Evolutionary conservation across 164 flowering plant species (phyloP).

Genomic region (grape (Vitis vinifera)): ASM3070453v1 NC_081806.1:19356501-19357000

Average conservation of each 20-base stretch:
- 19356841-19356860: constrained; percentile 76
- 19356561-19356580: constrained; percentile 21
- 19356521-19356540: constrained; percentile 29
- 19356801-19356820: constrained; percentile 20
- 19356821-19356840: constrained; percentile 65
- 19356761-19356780: constrained; percentile 20
- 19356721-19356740: constrained; percentile 38
- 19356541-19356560: constrained; percentile 40
- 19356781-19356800: constrained; percentile 21
- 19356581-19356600: constrained; percentile 49
- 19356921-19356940: constrained; percentile 59
- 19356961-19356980: too few species aligned
- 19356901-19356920: constrained; percentile 89
- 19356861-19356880: constrained; percentile 87
- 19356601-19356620: constrained; percentile 75
- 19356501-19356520: constrained; percentile 21
- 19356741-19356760: constrained; percentile 28
- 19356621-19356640: constrained; percentile 77
- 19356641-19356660: constrained; percentile 64
- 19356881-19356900: constrained; percentile 66
- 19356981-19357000: too few species aligned
- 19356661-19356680: constrained; percentile 79
- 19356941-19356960: background rate
- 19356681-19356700: constrained; percentile 83
- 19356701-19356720: constrained; percentile 83